Evolutionary conservation across 1,139 yeast genomes (phyloP).

Genomic region (Blastobotrys aristatus): DNA sequence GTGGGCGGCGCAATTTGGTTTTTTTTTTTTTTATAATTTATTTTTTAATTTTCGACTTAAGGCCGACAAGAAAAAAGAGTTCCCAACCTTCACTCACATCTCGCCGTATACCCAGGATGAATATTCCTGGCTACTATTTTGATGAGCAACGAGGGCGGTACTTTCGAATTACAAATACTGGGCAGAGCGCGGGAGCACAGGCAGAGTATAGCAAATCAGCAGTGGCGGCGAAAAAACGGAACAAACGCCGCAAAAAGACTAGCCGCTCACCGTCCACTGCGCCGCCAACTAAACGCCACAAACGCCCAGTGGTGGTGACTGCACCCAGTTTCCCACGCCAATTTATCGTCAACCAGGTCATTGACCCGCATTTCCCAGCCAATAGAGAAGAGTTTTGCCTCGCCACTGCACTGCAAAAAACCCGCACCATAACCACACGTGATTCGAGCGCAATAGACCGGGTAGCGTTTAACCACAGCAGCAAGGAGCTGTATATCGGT

Average conservation of each 20-base stretch:
- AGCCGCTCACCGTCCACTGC: neutral
- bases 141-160: constrained; percentile 6
- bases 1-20: no score
- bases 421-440: neutral
- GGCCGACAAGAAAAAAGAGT: neutral
- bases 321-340: neutral
- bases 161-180: constrained; percentile 3
- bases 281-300: neutral
- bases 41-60: neutral
- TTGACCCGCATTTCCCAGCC: neutral
- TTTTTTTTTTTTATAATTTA: neutral
- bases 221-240: neutral
- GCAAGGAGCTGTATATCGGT: neutral
- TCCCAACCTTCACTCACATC: neutral
- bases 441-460: neutral
- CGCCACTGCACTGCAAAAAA: neutral
- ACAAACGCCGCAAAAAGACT: neutral
- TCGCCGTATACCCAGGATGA: neutral
- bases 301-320: neutral
- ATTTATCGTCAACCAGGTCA: neutral
- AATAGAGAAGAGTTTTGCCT: neutral
- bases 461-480: neutral
- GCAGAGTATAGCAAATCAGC: neutral
- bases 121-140: constrained; percentile 11
- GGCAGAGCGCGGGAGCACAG: constrained; percentile 5